Conservation (phyloP, 2,329 filamentous ascomycete species). For the Sporothrix schenckii region DNA sequence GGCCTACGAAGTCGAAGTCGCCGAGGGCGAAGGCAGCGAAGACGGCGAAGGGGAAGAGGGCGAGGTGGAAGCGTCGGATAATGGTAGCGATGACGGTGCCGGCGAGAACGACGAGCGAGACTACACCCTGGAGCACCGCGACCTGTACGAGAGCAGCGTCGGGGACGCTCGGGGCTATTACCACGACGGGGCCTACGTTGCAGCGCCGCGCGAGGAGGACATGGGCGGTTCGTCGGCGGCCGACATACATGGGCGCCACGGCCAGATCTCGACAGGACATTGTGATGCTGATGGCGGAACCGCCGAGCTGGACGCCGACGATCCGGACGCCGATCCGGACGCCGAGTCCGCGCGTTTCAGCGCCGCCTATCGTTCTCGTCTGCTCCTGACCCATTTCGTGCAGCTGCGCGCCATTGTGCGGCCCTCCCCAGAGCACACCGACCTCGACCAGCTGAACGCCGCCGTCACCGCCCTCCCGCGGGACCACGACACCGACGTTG, state of each 20-base stretch:
- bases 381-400: conserved; percentile 64
- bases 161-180: conserved; percentile 68
- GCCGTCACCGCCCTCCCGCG: conserved; percentile 57
- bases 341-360: conserved; percentile 49
- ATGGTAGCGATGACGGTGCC: conserved; percentile 37
- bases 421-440: conserved; percentile 46
- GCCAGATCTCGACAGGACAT: neutral
- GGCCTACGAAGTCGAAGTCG: conserved; percentile 22
- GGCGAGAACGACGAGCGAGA: conserved; percentile 39
- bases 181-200: conserved; percentile 77
- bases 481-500: conserved; percentile 59
- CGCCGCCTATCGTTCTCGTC: conserved; percentile 67
- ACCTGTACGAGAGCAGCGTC: conserved; percentile 53
- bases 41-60: conserved; percentile 41
- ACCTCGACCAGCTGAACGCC: conserved; percentile 42
- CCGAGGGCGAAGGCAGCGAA: conserved; percentile 40
- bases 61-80: conserved; percentile 37
- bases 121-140: conserved; percentile 44
- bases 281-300: conserved; percentile 36
- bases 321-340: conserved; percentile 39
- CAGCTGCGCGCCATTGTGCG: conserved; percentile 66
- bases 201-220: conserved; percentile 51
- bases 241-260: conserved; percentile 6
- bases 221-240: neutral
- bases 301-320: conserved; percentile 10